Conservation (phyloP, 495 filamentous ascomycete species). For the Lasiosphaeriaceae sp. region DNA sequence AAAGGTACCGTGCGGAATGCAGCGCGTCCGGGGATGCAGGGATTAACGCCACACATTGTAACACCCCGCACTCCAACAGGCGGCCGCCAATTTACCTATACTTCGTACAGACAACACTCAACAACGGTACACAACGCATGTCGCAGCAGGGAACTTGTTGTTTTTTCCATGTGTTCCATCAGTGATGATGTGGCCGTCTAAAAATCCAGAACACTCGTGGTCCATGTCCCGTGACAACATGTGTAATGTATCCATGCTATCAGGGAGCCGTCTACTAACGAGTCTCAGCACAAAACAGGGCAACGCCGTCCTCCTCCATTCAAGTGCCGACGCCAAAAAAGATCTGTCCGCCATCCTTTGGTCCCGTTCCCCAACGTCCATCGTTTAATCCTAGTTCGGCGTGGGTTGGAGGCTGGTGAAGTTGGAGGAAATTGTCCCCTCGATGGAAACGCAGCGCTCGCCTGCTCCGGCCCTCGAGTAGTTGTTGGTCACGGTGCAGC, state of each 20-base stretch:
- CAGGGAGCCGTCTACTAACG: too few relatives aligned
- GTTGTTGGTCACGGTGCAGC: conserved; percentile 9
- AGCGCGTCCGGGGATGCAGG: background rate
- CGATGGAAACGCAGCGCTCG: conserved; percentile 8
- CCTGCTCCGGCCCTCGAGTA: conserved; percentile 13
- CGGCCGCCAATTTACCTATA: background rate
- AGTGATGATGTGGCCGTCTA: background rate
- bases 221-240: background rate
- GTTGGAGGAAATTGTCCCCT: background rate
- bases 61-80: conserved; percentile 3
- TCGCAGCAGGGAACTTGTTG: too few relatives aligned
- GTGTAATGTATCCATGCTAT: background rate
- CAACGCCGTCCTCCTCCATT: background rate
- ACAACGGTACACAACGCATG: too few relatives aligned
- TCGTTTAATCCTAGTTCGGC: conserved; percentile 5
- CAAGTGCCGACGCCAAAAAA: too few relatives aligned
- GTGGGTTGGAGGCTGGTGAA: conserved; percentile 24
- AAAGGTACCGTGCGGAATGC: background rate
- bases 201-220: background rate
- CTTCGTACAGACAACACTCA: too few relatives aligned
- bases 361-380: too few relatives aligned
- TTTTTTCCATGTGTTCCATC: background rate
- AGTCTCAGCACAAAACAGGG: background rate
- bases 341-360: too few relatives aligned
- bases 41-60: conserved; percentile 10